A percentile compares a stretch with the other conserved stretches of the same genome.
Evolutionary conservation across 177 flowering plant genomes (phyloP).

Genomic region (Vitis hybrid): DNA sequence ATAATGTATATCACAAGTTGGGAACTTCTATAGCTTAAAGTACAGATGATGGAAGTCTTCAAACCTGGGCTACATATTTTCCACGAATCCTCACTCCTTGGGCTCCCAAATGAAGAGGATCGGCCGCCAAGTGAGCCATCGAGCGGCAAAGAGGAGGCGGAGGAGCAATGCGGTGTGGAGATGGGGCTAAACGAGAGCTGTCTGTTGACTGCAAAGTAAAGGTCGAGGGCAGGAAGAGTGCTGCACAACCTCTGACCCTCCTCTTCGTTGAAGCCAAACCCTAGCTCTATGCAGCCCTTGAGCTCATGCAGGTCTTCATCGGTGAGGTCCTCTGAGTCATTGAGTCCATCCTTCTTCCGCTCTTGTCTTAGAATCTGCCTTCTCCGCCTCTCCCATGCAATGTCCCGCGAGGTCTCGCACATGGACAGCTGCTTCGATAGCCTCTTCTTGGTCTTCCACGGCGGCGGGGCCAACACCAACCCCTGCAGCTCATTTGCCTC

Average conservation of each 20-base stretch:
- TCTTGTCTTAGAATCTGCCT: slow-evolving; percentile 31
- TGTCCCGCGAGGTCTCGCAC: slow-evolving; percentile 40
- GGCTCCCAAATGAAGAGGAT: slow-evolving; percentile 27
- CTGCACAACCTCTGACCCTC: slow-evolving; percentile 40
- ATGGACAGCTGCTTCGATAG: slow-evolving; percentile 44
- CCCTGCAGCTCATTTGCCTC: slow-evolving; percentile 32
- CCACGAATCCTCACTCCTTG: slow-evolving; percentile 39
- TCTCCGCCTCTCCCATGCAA: slow-evolving; percentile 51
- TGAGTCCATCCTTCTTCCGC: slow-evolving; percentile 22
- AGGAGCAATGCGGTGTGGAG: slow-evolving; percentile 24
- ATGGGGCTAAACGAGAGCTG: slow-evolving; percentile 39
- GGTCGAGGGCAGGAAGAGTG: slow-evolving; percentile 56
- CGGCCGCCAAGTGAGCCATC: slow-evolving; percentile 12
- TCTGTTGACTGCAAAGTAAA: slow-evolving; percentile 49
- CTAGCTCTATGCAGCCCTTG: slow-evolving; percentile 55
- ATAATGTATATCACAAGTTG: neutral
- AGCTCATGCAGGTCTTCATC: slow-evolving; percentile 52
- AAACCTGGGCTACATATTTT: slow-evolving; percentile 39
- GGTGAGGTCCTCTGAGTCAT: slow-evolving; percentile 24
- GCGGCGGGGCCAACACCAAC: slow-evolving; percentile 28
- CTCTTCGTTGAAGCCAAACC: slow-evolving; percentile 54
- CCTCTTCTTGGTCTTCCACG: slow-evolving; percentile 24
- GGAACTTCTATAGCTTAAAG: neutral
- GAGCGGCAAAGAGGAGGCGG: slow-evolving; percentile 5
- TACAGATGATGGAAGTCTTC: too few relatives aligned